A percentile compares a stretch with the other conserved stretches of the same genome.
Evolutionary conservation across 495 filamentous ascomycete genomes (phyloP).

Genomic region (Amniculicola lignicola): DNA sequence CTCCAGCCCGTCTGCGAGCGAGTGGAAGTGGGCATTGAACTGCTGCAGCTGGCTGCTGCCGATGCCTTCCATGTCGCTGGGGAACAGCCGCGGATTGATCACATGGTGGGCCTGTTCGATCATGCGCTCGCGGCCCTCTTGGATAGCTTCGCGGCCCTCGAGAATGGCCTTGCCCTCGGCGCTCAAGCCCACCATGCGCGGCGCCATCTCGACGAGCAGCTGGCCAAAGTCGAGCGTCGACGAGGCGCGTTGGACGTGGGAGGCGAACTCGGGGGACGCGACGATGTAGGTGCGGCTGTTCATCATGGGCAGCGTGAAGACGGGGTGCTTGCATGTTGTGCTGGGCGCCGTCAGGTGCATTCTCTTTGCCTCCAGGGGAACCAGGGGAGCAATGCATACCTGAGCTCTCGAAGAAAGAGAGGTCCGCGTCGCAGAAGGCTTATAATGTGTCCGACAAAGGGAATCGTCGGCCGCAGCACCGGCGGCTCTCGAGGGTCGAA

Average conservation of each 20-base stretch:
- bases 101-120: conserved; percentile 32
- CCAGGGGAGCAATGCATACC: conserved; percentile 3
- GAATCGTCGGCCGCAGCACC: conserved; percentile 40
- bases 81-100: conserved; percentile 24
- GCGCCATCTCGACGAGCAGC: conserved; percentile 26
- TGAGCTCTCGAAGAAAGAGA: conserved; percentile 37
- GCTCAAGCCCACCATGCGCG: conserved; percentile 30
- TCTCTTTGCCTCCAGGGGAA: not conserved
- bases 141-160: conserved; percentile 6
- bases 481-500: conserved; percentile 49
- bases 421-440: conserved; percentile 43
- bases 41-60: conserved; percentile 32
- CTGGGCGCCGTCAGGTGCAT: conserved; percentile 4
- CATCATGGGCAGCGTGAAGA: conserved; percentile 48
- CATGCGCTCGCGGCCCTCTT: conserved; percentile 25
- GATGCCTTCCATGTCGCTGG: conserved; percentile 41
- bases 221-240: conserved; percentile 45
- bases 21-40: conserved; percentile 25
- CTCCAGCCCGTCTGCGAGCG: conserved; percentile 7
- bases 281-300: conserved; percentile 48
- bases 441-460: conserved; percentile 49
- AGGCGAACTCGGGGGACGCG: conserved; percentile 44
- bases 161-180: conserved; percentile 24
- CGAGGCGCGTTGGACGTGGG: conserved; percentile 45
- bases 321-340: conserved; percentile 33